A percentile compares a stretch with the other conserved stretches of the same genome.
phyloP scores from a whole-genome alignment of 2,329 filamentous ascomycete species.

The Dactylellina drechsleri region DNA sequence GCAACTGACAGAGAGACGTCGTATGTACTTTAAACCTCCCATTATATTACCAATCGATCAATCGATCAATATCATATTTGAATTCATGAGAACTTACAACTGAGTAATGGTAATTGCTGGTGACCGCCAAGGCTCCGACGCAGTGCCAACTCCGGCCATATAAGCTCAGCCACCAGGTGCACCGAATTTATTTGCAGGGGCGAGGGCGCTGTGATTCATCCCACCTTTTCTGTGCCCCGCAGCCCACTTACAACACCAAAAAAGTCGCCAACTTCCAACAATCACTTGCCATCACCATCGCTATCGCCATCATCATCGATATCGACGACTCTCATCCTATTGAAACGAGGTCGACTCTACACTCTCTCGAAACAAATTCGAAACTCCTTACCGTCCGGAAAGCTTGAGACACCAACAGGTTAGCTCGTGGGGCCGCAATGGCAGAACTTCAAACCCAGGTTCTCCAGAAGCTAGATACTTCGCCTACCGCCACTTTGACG shows the following conservation, averaged over 20 bases:
- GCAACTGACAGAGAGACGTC: too few relatives aligned
- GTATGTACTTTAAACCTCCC: too few relatives aligned
- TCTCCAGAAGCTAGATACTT: slow-evolving; percentile 72
- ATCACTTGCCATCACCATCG: slow-evolving; percentile 23
- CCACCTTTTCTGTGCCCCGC: slow-evolving; percentile 48
- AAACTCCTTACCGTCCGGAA: slow-evolving; percentile 5
- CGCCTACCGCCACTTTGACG: slow-evolving; percentile 69
- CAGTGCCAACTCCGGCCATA: too few relatives aligned
- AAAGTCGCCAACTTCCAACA: slow-evolving; percentile 30
- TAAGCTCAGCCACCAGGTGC: too few relatives aligned
- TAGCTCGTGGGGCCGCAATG: slow-evolving; percentile 15
- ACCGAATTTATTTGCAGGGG: too few relatives aligned
- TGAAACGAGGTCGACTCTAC: neutral
- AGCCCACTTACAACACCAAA: slow-evolving; percentile 18
- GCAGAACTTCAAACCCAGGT: slow-evolving; percentile 72
- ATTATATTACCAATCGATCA: too few relatives aligned
- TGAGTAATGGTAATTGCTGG: too few relatives aligned
- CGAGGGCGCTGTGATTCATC: slow-evolving; percentile 27
- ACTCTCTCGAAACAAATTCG: slow-evolving; percentile 19
- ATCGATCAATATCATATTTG: too few relatives aligned
- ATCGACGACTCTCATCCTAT: neutral
- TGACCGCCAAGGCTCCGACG: too few relatives aligned
- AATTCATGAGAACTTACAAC: too few relatives aligned
- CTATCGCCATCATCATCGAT: slow-evolving; percentile 3
- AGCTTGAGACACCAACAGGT: slow-evolving; percentile 7